Evolutionary conservation across 352 stramenopile genomes (phyloP).

Genomic region (Globisporangium nunn): DNA sequence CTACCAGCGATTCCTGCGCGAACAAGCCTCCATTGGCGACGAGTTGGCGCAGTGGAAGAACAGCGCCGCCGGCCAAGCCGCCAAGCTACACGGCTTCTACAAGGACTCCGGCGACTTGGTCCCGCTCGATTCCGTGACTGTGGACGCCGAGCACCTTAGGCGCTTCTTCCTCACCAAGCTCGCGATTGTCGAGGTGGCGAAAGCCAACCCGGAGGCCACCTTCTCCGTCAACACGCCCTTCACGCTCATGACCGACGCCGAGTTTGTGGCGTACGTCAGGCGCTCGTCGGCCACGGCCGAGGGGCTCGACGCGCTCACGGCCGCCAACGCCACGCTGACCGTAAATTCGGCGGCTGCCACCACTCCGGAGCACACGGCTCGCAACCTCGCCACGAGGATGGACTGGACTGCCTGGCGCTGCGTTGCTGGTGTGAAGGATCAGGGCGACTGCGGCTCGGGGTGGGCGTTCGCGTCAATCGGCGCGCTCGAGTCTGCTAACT

Average conservation of each 20-base stretch:
- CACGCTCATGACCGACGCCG: conserved; percentile 60
- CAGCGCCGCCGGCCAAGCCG: conserved; percentile 35
- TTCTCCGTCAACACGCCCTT: conserved; percentile 72
- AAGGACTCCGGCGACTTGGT: neutral
- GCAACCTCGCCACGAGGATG: conserved; percentile 6
- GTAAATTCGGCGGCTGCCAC: conserved; percentile 10
- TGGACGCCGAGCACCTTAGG: conserved; percentile 34
- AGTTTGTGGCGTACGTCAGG: conserved; percentile 23
- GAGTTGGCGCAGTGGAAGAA: conserved; percentile 48
- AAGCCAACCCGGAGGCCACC: conserved; percentile 41
- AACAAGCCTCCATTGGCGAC: conserved; percentile 25
- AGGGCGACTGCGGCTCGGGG: conserved; percentile 96
- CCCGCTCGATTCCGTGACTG: too few species aligned
- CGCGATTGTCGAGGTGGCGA: conserved; percentile 39
- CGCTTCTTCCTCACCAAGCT: conserved; percentile 63
- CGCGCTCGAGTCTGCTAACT: conserved; percentile 88
- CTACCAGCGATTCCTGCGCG: conserved; percentile 37
- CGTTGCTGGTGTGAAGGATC: conserved; percentile 88
- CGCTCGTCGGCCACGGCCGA: conserved; percentile 22
- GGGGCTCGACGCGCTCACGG: conserved; percentile 30
- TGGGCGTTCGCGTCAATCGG: conserved; percentile 95
- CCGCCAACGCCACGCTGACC: neutral
- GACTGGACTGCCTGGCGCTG: conserved; percentile 63
- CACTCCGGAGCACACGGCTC: too few species aligned
- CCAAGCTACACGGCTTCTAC: conserved; percentile 42